These are phyloP conservation scores for Barbarea vulgaris DNA, from an alignment of 345 rosid species.

Conservation along the genomic window DNA sequence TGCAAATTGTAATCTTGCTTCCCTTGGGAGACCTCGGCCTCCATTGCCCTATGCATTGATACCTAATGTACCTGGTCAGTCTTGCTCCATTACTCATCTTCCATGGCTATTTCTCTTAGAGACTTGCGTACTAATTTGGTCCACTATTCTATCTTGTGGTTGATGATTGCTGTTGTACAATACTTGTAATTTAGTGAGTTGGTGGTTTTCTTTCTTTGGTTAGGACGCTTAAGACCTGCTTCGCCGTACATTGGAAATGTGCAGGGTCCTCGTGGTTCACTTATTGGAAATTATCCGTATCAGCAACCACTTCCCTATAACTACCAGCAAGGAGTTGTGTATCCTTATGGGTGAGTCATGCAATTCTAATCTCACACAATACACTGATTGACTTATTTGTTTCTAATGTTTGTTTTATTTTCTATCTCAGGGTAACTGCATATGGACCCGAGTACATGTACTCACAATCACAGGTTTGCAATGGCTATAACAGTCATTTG, in stretches of 20 bases:
- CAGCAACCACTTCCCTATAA: constrained; percentile 71
- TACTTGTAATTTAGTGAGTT: constrained; percentile 21
- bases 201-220: constrained; percentile 8
- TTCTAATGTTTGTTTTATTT: constrained; percentile 8
- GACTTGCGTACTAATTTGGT: constrained; percentile 13
- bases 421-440: constrained; percentile 60
- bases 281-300: constrained; percentile 68
- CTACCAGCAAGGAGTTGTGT: constrained; percentile 77
- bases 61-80: constrained; percentile 44
- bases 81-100: constrained; percentile 13
- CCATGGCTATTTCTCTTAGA: constrained; percentile 2
- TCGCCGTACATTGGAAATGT: constrained; percentile 56
- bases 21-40: constrained; percentile 83
- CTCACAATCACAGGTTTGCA: constrained; percentile 67
- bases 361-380: constrained; percentile 17
- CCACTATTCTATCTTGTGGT: not conserved
- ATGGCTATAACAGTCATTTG: not conserved
- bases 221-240: constrained; percentile 77
- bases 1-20: constrained; percentile 97
- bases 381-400: not conserved
- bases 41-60: constrained; percentile 61
- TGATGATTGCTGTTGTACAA: not conserved
- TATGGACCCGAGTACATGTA: constrained; percentile 86
- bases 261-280: constrained; percentile 64
- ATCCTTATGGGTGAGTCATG: constrained; percentile 82